phyloP scores from a whole-genome alignment of 176 grass and related monocot species.

The Microstegium vimineum region DNA sequence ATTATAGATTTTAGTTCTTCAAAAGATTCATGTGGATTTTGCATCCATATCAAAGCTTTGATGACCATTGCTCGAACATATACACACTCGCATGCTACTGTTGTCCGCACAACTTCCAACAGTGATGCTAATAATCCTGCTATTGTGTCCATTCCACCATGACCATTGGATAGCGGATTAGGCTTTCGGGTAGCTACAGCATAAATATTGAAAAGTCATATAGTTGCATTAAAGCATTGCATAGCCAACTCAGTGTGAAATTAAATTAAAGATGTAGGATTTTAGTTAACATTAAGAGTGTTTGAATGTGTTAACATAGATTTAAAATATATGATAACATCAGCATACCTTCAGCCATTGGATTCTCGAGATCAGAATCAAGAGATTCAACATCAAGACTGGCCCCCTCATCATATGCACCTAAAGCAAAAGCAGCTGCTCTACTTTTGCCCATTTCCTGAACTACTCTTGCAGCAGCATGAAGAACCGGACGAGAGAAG shows the following conservation, averaged over 20 bases:
- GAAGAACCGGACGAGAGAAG: slow-evolving; percentile 93
- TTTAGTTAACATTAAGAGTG: background rate
- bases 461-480: slow-evolving; percentile 96
- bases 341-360: slow-evolving; percentile 76
- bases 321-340: slow-evolving; percentile 8
- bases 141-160: slow-evolving; percentile 79
- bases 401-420: slow-evolving; percentile 79
- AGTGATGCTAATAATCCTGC: slow-evolving; percentile 91
- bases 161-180: slow-evolving; percentile 69
- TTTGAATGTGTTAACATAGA: background rate
- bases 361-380: slow-evolving; percentile 79
- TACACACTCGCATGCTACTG: slow-evolving; percentile 96
- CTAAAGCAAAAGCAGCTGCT: slow-evolving; percentile 88
- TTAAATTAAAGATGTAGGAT: background rate
- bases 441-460: slow-evolving; percentile 99
- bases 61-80: slow-evolving; percentile 99
- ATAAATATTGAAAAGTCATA: slow-evolving; percentile 16
- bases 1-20: slow-evolving; percentile 94
- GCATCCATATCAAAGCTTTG: slow-evolving; percentile 99
- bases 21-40: slow-evolving; percentile 96
- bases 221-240: background rate
- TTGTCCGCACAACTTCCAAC: slow-evolving; percentile 97
- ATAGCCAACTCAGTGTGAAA: background rate
- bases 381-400: slow-evolving; percentile 67
- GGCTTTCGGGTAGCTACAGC: slow-evolving; percentile 63